phyloP scores from a whole-genome alignment of 495 filamentous ascomycete genomes.

The Lentithecium fluviatile region DNA sequence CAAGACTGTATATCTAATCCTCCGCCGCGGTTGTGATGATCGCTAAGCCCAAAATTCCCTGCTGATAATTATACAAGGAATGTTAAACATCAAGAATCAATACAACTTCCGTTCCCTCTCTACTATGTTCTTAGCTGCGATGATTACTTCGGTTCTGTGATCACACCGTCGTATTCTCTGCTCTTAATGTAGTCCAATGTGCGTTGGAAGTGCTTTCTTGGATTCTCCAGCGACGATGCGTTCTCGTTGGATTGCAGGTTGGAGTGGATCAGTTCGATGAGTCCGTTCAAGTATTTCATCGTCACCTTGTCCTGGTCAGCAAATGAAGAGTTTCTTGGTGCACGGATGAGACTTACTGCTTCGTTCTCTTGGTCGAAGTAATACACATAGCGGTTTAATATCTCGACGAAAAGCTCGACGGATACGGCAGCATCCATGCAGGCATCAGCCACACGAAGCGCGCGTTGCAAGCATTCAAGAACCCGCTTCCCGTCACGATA shows the following conservation, averaged over 20 bases:
- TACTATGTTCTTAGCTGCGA: too few species aligned
- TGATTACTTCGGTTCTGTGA: conserved; percentile 64
- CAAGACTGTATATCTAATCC: too few species aligned
- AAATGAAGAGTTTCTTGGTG: not conserved
- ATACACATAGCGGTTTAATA: conserved; percentile 96
- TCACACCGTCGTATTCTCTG: conserved; percentile 88
- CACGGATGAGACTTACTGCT: conserved; percentile 60
- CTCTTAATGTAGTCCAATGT: conserved; percentile 90
- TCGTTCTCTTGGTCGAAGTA: conserved; percentile 99
- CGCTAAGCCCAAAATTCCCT: too few species aligned
- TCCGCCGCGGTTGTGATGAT: too few species aligned
- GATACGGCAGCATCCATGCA: conserved; percentile 99
- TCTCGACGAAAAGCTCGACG: conserved; percentile 96
- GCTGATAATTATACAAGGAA: too few species aligned
- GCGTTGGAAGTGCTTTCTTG: conserved; percentile 86
- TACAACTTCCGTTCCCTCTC: too few species aligned
- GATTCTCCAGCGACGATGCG: conserved; percentile 74
- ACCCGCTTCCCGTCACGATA: conserved; percentile 98
- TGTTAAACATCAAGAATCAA: too few species aligned
- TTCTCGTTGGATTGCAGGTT: conserved; percentile 87
- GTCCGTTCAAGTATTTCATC: conserved; percentile 94
- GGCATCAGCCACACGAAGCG: conserved; percentile 91
- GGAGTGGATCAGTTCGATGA: conserved; percentile 97
- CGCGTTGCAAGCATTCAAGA: conserved; percentile 91
- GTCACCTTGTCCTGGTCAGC: conserved; percentile 62